Percentiles rank a stretch among this genome's conserved stretches.
phyloP scores from a whole-genome alignment of 2,329 filamentous ascomycete genomes.

The Blastomyces percursus region DNA sequence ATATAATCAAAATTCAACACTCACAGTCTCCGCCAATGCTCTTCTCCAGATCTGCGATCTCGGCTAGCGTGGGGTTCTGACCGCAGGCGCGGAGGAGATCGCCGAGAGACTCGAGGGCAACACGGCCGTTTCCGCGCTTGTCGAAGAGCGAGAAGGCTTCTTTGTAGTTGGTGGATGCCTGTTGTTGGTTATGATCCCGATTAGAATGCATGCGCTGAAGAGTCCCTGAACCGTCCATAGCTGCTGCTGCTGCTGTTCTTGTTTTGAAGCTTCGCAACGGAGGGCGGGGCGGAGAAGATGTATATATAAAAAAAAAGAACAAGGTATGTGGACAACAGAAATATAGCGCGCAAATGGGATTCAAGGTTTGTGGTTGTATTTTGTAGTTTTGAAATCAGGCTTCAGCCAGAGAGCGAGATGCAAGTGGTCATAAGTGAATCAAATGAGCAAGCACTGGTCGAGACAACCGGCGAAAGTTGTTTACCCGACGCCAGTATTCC shows the following conservation, averaged over 20 bases:
- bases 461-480: not conserved
- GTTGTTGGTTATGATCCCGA: constrained; percentile 21
- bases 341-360: not conserved
- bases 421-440: too few relatives aligned
- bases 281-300: not conserved
- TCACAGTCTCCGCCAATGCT: constrained; percentile 81
- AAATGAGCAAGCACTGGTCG: too few relatives aligned
- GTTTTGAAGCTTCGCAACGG: not conserved
- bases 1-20: constrained; percentile 31
- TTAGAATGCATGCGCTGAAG: constrained; percentile 10
- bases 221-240: constrained; percentile 19
- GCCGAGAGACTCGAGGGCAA: constrained; percentile 73
- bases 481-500: not conserved
- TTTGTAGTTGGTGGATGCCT: constrained; percentile 95
- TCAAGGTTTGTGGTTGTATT: not conserved
- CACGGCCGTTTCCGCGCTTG: constrained; percentile 94
- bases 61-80: constrained; percentile 89
- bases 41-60: constrained; percentile 89
- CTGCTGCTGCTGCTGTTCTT: constrained; percentile 9
- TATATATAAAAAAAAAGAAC: not conserved
- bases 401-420: not conserved
- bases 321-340: not conserved
- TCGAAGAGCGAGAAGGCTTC: constrained; percentile 99
- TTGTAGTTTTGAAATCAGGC: not conserved
- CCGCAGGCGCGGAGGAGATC: constrained; percentile 93